phyloP scores from a whole-genome alignment of 2,329 filamentous ascomycete genomes.

The Epichloe elymi region DNA sequence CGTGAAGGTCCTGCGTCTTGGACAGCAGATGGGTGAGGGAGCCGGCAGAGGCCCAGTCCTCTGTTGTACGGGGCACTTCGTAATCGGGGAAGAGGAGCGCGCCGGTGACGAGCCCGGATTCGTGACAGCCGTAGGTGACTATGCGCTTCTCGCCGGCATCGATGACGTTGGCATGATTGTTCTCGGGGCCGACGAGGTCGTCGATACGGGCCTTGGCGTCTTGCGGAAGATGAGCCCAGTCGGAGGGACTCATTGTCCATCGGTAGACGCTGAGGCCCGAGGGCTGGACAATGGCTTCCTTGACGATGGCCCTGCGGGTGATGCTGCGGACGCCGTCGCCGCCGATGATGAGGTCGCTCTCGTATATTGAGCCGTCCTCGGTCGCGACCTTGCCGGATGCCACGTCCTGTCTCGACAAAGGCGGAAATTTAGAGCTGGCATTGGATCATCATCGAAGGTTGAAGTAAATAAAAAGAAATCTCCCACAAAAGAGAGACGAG shows the following conservation, averaged over 20 bases:
- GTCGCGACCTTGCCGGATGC: neutral
- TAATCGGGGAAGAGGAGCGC: neutral
- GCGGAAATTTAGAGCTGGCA: too few relatives aligned
- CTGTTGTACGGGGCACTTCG: neutral
- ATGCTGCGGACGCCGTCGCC: conserved; percentile 1
- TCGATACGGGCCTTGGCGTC: neutral
- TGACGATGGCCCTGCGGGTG: conserved; percentile 1
- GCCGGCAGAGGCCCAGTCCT: neutral
- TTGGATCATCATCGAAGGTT: too few relatives aligned
- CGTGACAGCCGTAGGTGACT: neutral
- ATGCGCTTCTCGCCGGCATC: neutral
- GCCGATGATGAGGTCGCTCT: neutral
- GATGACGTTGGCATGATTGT: neutral
- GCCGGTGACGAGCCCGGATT: neutral
- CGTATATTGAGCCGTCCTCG: neutral
- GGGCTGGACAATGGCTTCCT: neutral
- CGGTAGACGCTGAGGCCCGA: conserved; percentile 1
- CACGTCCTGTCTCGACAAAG: neutral
- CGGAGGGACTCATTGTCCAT: neutral
- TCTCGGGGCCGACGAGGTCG: neutral
- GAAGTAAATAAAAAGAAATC: too few relatives aligned
- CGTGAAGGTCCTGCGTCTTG: neutral
- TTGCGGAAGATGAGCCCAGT: neutral
- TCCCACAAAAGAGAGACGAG: neutral
- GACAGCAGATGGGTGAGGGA: neutral